Evolutionary conservation across 225 moss, liverwort and hornwort genomes (phyloP), one percentile per base, ranked within the genome.

Genomic region (Physcomitrellopsis africana): DNA sequence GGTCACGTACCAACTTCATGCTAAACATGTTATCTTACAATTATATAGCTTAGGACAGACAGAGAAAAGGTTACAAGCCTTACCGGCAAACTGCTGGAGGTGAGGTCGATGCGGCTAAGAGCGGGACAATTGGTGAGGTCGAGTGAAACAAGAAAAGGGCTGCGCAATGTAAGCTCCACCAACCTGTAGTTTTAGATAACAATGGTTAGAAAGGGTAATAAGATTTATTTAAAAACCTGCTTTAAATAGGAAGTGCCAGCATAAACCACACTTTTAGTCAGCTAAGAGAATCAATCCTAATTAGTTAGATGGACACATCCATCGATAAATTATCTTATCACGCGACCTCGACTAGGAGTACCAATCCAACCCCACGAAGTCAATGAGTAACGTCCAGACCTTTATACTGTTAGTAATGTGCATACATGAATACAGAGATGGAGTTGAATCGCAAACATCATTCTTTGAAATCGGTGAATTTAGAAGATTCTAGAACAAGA

Each of bases 11-110:
- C 27, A 72, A 32, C 16, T 20, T 66, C 24, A 47, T 24, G 65
- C 32, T 72, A 32, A 54, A 47, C 32, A 37, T 37, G 20, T 17
- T 52, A 37, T 27, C 3, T 1, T 44, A 44, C 41, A 70, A 52
- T 58, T 37, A 63, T 26, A 11, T 80, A 23, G 14, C 11, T 63
- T 44, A 60, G 22, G 24, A 8, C 8, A 60, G 20, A 23, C 8
- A 74, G 49, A 46, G 24, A 58, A 27, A 10, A 27, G 13, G 44
- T 17, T 24, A 32, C 60, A 51, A 70, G 42, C 41, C 49, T 63
- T 90, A 95, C 99, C 89, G 86, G 89, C 63, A 99, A 82, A 82
- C 92, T 93, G 80, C 86, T 99, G 47, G 99, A 99, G 9, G 89
- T 77, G 32, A 99, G 89, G 70, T 99, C 95, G 15, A 99, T 90